phyloP scores from a whole-genome alignment of 2,329 filamentous ascomycete genomes.

The Colletotrichum orbiculare region DNA sequence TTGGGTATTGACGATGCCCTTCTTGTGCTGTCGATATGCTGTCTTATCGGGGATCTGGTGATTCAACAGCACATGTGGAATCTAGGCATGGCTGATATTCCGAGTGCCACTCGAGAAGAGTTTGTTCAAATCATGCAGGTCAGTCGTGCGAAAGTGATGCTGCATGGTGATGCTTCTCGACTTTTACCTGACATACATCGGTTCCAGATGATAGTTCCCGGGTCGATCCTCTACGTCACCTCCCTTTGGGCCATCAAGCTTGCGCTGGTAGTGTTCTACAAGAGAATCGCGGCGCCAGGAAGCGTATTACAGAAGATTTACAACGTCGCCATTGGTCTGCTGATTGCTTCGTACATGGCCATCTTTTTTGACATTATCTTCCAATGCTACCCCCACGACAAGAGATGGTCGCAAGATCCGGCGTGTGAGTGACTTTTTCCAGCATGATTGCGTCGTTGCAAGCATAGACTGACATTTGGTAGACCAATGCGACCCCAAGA shows the following conservation, averaged over 20 bases:
- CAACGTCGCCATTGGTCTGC: slow-evolving; percentile 46
- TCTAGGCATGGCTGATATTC: slow-evolving; percentile 42
- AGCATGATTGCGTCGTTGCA: neutral
- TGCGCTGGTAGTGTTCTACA: slow-evolving; percentile 54
- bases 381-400: slow-evolving; percentile 49
- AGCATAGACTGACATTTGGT: neutral
- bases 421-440: slow-evolving; percentile 33
- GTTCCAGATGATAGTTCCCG: slow-evolving; percentile 52
- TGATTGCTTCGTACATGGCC: slow-evolving; percentile 44
- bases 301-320: slow-evolving; percentile 50
- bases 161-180: neutral
- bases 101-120: slow-evolving; percentile 37
- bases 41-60: slow-evolving; percentile 45
- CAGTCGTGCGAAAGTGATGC: slow-evolving; percentile 23
- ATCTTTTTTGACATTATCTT: slow-evolving; percentile 54
- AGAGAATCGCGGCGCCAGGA: slow-evolving; percentile 49
- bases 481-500: slow-evolving; percentile 34
- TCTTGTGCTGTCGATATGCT: slow-evolving; percentile 43
- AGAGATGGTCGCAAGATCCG: slow-evolving; percentile 45
- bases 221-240: slow-evolving; percentile 52
- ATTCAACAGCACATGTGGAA: slow-evolving; percentile 45
- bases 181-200: neutral
- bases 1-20: slow-evolving; percentile 46
- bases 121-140: slow-evolving; percentile 42
- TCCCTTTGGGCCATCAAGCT: slow-evolving; percentile 55